These are phyloP conservation scores for Polygonum aviculare DNA, from an alignment of 148 eudicot genomes.

Conservation along the genomic window DNA sequence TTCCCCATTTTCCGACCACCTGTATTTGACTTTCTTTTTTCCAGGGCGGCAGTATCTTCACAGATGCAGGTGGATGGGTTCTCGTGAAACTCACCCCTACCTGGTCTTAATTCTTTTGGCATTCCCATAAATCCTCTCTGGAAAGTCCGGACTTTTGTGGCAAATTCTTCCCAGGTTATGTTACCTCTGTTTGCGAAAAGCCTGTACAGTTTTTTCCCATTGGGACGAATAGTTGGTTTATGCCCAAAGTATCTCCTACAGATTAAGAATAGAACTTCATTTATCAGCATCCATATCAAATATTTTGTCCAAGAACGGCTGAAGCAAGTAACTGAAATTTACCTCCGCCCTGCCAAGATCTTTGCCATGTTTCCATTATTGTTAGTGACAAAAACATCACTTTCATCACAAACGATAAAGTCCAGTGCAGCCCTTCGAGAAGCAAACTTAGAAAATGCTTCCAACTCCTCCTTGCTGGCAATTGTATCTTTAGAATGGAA, in stretches of 20 bases:
- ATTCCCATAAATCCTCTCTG: constrained; percentile 93
- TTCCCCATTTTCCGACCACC: constrained; percentile 29
- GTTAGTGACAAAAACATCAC: constrained; percentile 96
- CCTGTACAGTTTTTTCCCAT: constrained; percentile 71
- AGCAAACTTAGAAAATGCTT: constrained; percentile 69
- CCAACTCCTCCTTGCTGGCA: constrained; percentile 75
- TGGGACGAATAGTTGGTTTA: constrained; percentile 96
- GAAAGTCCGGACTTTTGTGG: constrained; percentile 42
- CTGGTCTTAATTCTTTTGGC: constrained; percentile 81
- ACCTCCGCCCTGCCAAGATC: constrained; percentile 97
- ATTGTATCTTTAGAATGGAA: constrained; percentile 81
- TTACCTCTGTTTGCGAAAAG: constrained; percentile 54
- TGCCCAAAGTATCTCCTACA: constrained; percentile 95
- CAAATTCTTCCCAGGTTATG: constrained; percentile 88
- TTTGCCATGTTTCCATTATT: constrained; percentile 98
- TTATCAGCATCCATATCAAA: neutral
- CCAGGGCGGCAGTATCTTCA: constrained; percentile 61
- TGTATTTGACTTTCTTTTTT: constrained; percentile 34
- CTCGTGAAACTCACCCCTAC: constrained; percentile 91
- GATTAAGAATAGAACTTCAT: neutral
- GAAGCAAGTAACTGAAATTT: neutral
- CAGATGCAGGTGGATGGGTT: constrained; percentile 88
- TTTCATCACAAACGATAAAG: constrained; percentile 93
- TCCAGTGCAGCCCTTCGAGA: constrained; percentile 98
- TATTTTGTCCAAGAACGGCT: neutral